phyloP scores from a whole-genome alignment of 2,329 filamentous ascomycete genomes.

The Xylariaceae sp. region DNA sequence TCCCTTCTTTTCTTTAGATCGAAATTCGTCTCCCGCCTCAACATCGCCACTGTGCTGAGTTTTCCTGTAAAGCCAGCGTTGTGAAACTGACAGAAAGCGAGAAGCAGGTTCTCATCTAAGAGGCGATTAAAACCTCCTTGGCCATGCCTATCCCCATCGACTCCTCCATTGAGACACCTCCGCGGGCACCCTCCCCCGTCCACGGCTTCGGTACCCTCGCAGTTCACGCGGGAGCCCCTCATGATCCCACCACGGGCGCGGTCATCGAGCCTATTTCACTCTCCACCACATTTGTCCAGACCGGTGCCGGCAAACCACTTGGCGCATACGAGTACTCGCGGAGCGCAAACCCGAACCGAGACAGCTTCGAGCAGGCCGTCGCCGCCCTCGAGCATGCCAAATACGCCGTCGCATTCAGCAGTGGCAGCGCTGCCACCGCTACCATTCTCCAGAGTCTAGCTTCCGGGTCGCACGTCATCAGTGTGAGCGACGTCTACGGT shows the following conservation, averaged over 20 bases:
- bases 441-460: conserved; percentile 91
- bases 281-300: conserved; percentile 95
- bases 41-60: too few relatives aligned
- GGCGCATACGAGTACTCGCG: conserved; percentile 92
- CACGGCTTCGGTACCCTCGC: conserved; percentile 89
- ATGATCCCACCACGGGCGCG: conserved; percentile 87
- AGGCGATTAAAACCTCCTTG: background rate
- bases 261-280: conserved; percentile 96
- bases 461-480: conserved; percentile 88
- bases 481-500: conserved; percentile 95
- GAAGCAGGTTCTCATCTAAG: too few relatives aligned
- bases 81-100: too few relatives aligned
- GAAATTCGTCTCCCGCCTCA: too few relatives aligned
- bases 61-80: too few relatives aligned
- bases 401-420: conserved; percentile 91
- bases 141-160: conserved; percentile 28
- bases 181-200: conserved; percentile 68
- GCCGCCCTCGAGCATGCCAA: conserved; percentile 90
- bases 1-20: too few relatives aligned
- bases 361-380: conserved; percentile 89
- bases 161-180: conserved; percentile 66
- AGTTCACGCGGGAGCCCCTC: conserved; percentile 87
- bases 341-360: conserved; percentile 89
- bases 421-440: conserved; percentile 90
- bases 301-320: conserved; percentile 79